Evolutionary conservation across 768 basidiomycete genomes (phyloP).

Genomic region (Mycena venus): DNA sequence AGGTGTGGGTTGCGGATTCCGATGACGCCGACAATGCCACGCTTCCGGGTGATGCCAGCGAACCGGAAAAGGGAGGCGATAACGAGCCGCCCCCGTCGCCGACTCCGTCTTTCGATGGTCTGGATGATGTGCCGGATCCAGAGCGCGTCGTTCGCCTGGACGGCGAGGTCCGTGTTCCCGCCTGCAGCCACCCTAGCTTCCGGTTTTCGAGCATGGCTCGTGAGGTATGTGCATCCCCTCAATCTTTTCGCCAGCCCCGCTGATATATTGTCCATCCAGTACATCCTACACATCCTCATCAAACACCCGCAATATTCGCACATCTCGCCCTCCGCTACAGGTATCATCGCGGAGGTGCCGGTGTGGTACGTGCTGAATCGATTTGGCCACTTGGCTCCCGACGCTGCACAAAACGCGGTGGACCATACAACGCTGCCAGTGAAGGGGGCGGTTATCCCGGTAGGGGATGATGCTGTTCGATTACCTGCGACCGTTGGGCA

Average conservation of each 20-base stretch:
- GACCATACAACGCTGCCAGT: constrained; percentile 14
- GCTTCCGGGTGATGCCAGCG: neutral
- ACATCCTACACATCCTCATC: constrained; percentile 28
- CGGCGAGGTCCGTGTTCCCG: constrained; percentile 31
- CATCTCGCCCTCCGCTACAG: constrained; percentile 28
- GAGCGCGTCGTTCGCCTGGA: constrained; percentile 30
- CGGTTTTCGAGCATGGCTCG: constrained; percentile 29
- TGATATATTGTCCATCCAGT: neutral
- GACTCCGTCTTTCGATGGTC: constrained; percentile 16
- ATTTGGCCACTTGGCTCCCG: constrained; percentile 5
- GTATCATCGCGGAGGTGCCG: constrained; percentile 27
- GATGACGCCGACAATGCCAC: constrained; percentile 1
- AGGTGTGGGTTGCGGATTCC: constrained; percentile 7
- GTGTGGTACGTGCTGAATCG: constrained; percentile 34
- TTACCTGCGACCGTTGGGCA: neutral
- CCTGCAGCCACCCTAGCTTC: constrained; percentile 33
- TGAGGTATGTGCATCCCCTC: constrained; percentile 1
- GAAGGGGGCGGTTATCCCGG: constrained; percentile 11
- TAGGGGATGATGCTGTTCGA: constrained; percentile 4
- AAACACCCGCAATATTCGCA: constrained; percentile 33
- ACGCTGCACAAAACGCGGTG: neutral
- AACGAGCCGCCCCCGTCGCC: constrained; percentile 18
- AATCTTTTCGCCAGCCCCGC: neutral
- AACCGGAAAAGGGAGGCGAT: neutral
- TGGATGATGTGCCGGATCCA: constrained; percentile 17